Evolutionary conservation across 305 asterid species (phyloP).

Genomic region (Fraxinus nigra): DNA sequence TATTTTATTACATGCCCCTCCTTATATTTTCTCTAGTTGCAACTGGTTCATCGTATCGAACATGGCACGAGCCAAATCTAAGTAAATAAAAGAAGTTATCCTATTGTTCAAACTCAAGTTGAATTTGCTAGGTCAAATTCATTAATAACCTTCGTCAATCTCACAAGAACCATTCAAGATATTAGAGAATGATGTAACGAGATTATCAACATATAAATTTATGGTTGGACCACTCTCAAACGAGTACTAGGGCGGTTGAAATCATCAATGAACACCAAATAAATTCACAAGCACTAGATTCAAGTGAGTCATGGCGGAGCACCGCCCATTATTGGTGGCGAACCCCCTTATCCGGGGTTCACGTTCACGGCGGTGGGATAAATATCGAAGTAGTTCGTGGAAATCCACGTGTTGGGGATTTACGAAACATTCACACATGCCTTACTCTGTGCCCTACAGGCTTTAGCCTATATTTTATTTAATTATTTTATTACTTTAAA

Average conservation of each 20-base stretch:
- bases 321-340: conserved; percentile 23
- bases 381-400: background rate
- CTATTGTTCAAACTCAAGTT: background rate
- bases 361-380: background rate
- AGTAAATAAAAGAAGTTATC: background rate
- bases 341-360: conserved; percentile 8
- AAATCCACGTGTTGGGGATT: conserved; percentile 15
- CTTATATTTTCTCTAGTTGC: background rate
- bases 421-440: conserved; percentile 19
- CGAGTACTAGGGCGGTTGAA: conserved; percentile 3
- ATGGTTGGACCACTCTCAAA: background rate
- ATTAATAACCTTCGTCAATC: background rate
- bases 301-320: conserved; percentile 22
- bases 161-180: background rate
- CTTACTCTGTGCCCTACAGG: background rate
- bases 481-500: background rate
- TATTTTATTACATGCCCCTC: background rate
- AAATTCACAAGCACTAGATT: conserved; percentile 16
- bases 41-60: background rate
- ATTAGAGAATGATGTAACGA: background rate
- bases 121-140: background rate
- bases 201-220: background rate
- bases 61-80: background rate
- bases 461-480: background rate
- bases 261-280: conserved; percentile 5